These are phyloP conservation scores for Trichophyton schoenleinii DNA, from an alignment of 2,329 filamentous ascomycete species.

Conservation along the genomic window DNA sequence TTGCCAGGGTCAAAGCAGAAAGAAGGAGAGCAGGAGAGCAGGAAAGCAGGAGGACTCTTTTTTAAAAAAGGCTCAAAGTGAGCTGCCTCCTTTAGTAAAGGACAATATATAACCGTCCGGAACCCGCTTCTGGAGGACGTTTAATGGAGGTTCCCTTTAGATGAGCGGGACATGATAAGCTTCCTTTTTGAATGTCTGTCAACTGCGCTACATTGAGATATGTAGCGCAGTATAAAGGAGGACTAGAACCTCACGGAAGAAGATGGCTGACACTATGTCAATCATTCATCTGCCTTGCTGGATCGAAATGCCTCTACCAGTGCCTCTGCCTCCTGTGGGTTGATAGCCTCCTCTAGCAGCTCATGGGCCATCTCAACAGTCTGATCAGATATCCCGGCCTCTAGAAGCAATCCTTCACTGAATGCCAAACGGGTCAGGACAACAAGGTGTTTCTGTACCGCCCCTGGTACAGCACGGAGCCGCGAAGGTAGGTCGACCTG, in stretches of 20 bases:
- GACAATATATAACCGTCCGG: background rate
- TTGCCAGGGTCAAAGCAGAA: background rate
- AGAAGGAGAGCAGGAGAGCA: background rate
- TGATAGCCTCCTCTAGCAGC: constrained; percentile 67
- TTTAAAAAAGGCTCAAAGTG: too few species aligned
- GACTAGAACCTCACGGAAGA: background rate
- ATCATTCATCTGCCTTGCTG: constrained; percentile 20
- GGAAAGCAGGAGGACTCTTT: too few species aligned
- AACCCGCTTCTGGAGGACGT: background rate
- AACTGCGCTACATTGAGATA: too few species aligned
- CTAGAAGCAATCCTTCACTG: constrained; percentile 64
- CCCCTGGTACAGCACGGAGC: constrained; percentile 55
- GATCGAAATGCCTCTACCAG: constrained; percentile 37
- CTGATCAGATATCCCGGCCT: constrained; percentile 62
- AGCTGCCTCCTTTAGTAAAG: background rate
- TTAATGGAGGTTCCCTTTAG: too few species aligned
- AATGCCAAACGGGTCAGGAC: constrained; percentile 75
- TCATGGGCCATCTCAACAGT: constrained; percentile 71
- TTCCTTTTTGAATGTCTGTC: too few species aligned
- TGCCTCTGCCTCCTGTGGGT: constrained; percentile 62
- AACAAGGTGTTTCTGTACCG: constrained; percentile 69
- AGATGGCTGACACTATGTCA: background rate
- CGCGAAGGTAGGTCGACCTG: constrained; percentile 58
- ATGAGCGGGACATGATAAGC: too few species aligned
- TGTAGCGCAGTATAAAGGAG: background rate